Evolutionary conservation across 495 filamentous ascomycete species (phyloP), one percentile per base, ranked within the genome.

Genomic region (Penicillium alfredii): DNA sequence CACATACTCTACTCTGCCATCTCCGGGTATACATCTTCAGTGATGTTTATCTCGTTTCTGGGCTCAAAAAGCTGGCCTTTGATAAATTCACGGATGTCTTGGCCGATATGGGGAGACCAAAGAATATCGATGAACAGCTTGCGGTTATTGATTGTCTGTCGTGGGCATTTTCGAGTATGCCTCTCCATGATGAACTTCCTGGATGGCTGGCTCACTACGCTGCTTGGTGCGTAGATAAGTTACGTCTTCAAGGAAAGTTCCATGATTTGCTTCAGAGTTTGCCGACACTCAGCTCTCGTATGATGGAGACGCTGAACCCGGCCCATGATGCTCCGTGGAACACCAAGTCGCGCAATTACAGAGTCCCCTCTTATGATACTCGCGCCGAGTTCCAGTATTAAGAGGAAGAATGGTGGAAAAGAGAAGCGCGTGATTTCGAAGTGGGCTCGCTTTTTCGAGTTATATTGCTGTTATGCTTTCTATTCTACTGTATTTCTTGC

Each of bases 221-320:
- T 27, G 22, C 35, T 19, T 38, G 24, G 15, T 28, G 24, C 18
- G 7, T 38, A 14, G 35, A 28, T 14, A 38, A 16, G 14, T 20
- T 38, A 20, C 35, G 24, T n/a, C 14, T 27, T 12, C 23, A 38
- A 19, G 8, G 21, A 20, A 14, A 25, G 13, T 38, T 38, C 20
- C 35, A 38, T 12, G 24, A 29, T 20, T 16, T 38, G 11, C 23
- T 38, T 4, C n/a, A 19, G 25, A 29, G 16, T 4, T n/a, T 27
- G 21, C 35, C 23, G 13, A 24, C 23, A 8, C 23, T 40, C 19
- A 33, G 14, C 10, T 28, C 26, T 6, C 18, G 19, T 26, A 29
- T 14, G 26, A 36, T 41, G 37, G 40, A 63, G 21, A 55, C 45
- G 18, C 55, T 64, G 32, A 70, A 73, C 24, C 71, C 30, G 13